These are phyloP conservation scores for Malus asiatica DNA, from an alignment of 306 rosid genomes.

Conservation along the genomic window DNA sequence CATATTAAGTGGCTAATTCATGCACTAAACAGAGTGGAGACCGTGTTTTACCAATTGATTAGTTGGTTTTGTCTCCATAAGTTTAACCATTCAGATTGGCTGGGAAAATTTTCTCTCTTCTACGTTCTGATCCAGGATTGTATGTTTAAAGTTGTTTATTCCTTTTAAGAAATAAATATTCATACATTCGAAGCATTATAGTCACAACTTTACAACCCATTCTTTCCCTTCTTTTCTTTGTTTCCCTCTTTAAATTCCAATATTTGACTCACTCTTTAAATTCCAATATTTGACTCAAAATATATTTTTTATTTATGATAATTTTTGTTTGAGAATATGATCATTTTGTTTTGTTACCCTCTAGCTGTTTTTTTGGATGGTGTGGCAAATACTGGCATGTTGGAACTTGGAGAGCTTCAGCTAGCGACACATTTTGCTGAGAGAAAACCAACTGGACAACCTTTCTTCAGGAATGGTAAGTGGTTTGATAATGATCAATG, in stretches of 20 bases:
- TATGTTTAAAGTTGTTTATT: background rate
- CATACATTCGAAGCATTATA: background rate
- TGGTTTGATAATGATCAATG: slow-evolving; percentile 7
- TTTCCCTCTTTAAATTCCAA: background rate
- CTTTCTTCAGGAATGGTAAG: slow-evolving; percentile 72
- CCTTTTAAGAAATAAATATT: background rate
- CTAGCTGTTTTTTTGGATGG: slow-evolving; percentile 61
- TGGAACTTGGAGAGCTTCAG: slow-evolving; percentile 74
- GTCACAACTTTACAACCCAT: background rate
- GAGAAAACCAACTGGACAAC: slow-evolving; percentile 68
- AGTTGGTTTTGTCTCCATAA: background rate
- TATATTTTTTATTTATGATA: background rate
- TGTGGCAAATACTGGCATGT: slow-evolving; percentile 54
- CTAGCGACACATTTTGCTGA: slow-evolving; percentile 65
- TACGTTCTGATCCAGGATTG: background rate
- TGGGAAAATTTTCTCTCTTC: background rate
- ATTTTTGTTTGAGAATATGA: too few relatives aligned
- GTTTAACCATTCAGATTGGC: background rate
- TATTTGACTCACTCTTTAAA: background rate
- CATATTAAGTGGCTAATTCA: background rate
- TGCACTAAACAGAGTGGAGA: background rate
- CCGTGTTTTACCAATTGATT: background rate
- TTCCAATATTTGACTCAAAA: background rate
- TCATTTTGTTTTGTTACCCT: slow-evolving; percentile 16
- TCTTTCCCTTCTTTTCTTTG: background rate